Base-by-base conservation (phyloP, 129 eudicot genomes). In the Solidago caesia region DNA sequence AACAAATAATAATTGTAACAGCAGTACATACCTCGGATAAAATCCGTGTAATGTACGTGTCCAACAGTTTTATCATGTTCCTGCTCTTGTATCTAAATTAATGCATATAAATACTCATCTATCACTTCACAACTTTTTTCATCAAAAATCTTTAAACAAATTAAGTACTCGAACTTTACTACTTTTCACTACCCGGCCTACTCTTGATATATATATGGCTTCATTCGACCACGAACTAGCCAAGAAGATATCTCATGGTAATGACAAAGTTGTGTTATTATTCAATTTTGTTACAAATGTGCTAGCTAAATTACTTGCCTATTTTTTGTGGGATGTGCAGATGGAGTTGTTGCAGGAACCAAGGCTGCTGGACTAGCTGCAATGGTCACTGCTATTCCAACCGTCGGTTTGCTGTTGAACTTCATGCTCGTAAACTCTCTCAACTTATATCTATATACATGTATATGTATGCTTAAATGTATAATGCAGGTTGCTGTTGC, bases 321-420 rank as follows among this genome's bases (percentile, higher is more conserved):
- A 21, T 59, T 47, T 53, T 53, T 12, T 29, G 47, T 49, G 62
- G 41, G 9, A 59, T 73, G 10, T 81, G 75, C 84, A 92, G 96
- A 92, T 72, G 98, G 96, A 75, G 98, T 75, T 14, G 80, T 87
- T 63, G 98, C 98, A 29, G 96, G 96, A 89, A 89, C 96, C n/a
- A 92, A 92, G 82, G 98, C 98, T 46, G 92, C 98, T 60, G 86
- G 63, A 26, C 76, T 89, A 74, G 96, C 96, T 33, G 75, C 92
- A 39, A 61, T 92, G 83, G 88, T 92, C 53, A 80, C 98, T 67
- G 96, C 98, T 15, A 84, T 92, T 47, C 96, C 98, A 62, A 92
- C 98, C 51, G 98, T 92, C 75, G 73, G 86, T 53, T 14, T 82
- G 47, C 8, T 67, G 16, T 8, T 60, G 25, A 26, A 60, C 42